A percentile compares a stretch with the other conserved stretches of the same genome.
phyloP scores from a whole-genome alignment of 352 stramenopile species.

The Globisporangium okanoganense region DNA sequence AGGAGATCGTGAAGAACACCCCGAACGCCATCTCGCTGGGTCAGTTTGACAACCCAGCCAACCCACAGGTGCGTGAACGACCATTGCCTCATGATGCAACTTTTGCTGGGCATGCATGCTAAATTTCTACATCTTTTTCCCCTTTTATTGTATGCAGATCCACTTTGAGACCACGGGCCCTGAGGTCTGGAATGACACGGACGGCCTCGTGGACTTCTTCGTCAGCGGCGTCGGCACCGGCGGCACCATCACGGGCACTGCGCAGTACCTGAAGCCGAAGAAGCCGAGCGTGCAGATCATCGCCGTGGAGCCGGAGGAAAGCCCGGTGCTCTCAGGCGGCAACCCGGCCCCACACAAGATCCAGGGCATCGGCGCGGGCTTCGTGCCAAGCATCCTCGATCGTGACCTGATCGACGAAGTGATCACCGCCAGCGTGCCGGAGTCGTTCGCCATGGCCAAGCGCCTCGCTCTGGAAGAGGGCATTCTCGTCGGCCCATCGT shows the following conservation, averaged over 20 bases:
- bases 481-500: conserved; percentile 84
- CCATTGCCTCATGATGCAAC: neutral
- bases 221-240: conserved; percentile 86
- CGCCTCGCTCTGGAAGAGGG: conserved; percentile 81
- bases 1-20: conserved; percentile 73
- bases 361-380: conserved; percentile 82
- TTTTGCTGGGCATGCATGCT: neutral
- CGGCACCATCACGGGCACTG: conserved; percentile 84
- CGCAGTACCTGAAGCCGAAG: conserved; percentile 84
- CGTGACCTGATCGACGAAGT: conserved; percentile 88
- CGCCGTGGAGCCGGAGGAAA: conserved; percentile 82
- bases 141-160: conserved; percentile 26
- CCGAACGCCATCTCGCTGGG: conserved; percentile 83
- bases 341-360: conserved; percentile 85
- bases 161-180: conserved; percentile 87
- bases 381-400: conserved; percentile 76
- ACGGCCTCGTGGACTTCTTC: conserved; percentile 85
- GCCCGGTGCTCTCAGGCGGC: conserved; percentile 74
- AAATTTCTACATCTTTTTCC: neutral
- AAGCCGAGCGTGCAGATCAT: conserved; percentile 82
- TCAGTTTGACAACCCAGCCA: conserved; percentile 97
- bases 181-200: conserved; percentile 88
- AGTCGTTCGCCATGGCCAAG: conserved; percentile 87
- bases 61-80: conserved; percentile 65
- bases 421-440: conserved; percentile 72